Evolutionary conservation across 2,329 filamentous ascomycete species (phyloP), one percentile per base, ranked within the genome.

Genomic region (Sphaerulina populicola): DNA sequence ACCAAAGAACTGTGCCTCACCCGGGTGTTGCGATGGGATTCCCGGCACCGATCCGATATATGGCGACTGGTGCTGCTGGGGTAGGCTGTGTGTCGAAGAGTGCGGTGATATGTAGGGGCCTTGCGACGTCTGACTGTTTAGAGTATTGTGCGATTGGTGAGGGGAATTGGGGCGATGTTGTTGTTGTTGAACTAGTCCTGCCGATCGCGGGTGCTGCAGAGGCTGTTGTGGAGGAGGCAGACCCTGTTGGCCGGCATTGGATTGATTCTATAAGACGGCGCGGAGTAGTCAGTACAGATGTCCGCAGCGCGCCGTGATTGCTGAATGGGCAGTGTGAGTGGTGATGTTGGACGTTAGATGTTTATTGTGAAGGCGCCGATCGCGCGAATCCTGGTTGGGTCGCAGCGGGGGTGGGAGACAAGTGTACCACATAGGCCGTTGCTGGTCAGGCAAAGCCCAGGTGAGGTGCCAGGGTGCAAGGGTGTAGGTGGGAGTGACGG

Each of bases 1-100:
- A 66, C 85, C 82, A 71, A 91, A 94, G 62, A 79, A 81, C 41
- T 82, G 77, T 47, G 86, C 72, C 61, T 94, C 86, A 64, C 82
- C 80, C 44, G 78, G 71, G 64, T 77, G 76, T 64, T 83, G 83
- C 40, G 77, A 77, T 64, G 74, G 79, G 52, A 77, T 73, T 21
- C 78, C 75, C 67, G 83, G 82, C 58, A 77, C 76, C 51, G 81
- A 75, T 57, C 82, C 78, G 57, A 84, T 80, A 71, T 93, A 93
- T n/a, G 74, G 72, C 52, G 76, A 73, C 45, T 72, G 74, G 56
- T 77, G 76, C 55, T 76, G 59, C 44, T 74, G 68, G 45, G 73
- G 68, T 30, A 73, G 66, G 57, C 74, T 72, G 62, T 79, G 74
- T 62, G 80, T 77, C 62, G 84, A 74, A 59, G 81, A 77, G 72